These are phyloP conservation scores for Globisporangium irregulare DNA, from an alignment of 352 stramenopile species.

Conservation along the genomic window DNA sequence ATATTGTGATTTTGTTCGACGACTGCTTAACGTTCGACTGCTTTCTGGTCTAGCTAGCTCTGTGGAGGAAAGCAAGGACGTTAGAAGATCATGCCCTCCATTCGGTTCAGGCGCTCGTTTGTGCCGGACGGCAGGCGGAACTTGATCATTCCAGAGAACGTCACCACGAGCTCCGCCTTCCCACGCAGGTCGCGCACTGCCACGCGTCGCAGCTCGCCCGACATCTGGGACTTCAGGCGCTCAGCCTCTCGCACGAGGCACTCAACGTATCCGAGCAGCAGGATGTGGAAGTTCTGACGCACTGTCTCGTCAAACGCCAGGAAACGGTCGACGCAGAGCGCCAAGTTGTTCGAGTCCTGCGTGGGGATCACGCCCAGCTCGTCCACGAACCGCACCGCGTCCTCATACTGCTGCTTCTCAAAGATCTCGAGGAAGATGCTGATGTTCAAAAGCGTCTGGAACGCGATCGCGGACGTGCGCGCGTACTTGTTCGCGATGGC, in stretches of 20 bases:
- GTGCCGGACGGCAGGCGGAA: constrained; percentile 77
- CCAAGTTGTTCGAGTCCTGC: constrained; percentile 53
- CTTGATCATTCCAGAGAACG: constrained; percentile 88
- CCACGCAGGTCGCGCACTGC: constrained; percentile 50
- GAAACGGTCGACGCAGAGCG: constrained; percentile 80
- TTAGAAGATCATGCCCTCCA: constrained; percentile 89
- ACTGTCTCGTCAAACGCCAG: constrained; percentile 77
- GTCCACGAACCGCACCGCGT: constrained; percentile 82
- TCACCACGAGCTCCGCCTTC: constrained; percentile 82
- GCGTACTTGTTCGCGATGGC: constrained; percentile 69
- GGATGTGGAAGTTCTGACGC: constrained; percentile 81
- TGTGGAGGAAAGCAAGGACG: neutral
- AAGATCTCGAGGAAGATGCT: constrained; percentile 86
- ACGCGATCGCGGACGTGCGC: constrained; percentile 63
- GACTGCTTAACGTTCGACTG: neutral
- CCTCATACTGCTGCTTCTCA: constrained; percentile 78
- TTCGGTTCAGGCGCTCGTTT: constrained; percentile 82
- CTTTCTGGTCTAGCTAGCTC: constrained; percentile 5
- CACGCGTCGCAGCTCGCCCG: constrained; percentile 51
- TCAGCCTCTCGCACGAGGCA: constrained; percentile 83
- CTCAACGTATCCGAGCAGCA: constrained; percentile 86
- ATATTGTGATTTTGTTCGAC: constrained; percentile 12
- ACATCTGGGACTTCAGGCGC: constrained; percentile 63
- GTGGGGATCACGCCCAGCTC: constrained; percentile 71
- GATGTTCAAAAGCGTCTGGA: constrained; percentile 85